phyloP scores from a whole-genome alignment of 257 asterid genomes.

The Fraxinus pennsylvanica region DNA sequence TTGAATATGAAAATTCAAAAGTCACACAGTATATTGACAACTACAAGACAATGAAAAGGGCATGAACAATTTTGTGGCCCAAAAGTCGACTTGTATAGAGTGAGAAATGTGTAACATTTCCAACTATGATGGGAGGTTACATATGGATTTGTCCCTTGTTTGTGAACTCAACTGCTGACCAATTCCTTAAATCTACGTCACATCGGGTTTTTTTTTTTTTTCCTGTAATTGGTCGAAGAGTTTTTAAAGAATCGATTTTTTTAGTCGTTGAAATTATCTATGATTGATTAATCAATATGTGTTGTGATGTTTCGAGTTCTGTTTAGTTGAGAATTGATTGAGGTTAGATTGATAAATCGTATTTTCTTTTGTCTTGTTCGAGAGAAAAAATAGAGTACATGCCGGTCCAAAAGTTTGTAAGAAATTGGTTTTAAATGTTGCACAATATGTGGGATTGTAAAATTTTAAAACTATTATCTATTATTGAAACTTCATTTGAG shows the following conservation, averaged over 20 bases:
- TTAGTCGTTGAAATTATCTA: not conserved
- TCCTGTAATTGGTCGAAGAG: not conserved
- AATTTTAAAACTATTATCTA: too few species aligned
- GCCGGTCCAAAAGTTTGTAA: too few species aligned
- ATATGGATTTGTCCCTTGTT: not conserved
- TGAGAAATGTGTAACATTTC: not conserved
- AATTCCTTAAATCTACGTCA: not conserved
- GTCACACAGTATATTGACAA: not conserved
- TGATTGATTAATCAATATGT: not conserved
- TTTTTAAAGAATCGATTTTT: not conserved
- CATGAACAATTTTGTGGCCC: not conserved
- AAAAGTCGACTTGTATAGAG: too few species aligned
- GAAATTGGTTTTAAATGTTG: too few species aligned
- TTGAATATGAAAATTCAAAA: too few species aligned
- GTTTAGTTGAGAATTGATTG: not conserved
- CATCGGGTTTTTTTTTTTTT: not conserved
- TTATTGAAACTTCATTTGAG: too few species aligned
- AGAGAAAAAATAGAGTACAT: not conserved
- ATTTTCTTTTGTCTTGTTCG: too few species aligned
- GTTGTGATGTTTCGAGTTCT: not conserved
- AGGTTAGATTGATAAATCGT: not conserved
- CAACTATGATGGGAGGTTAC: not conserved
- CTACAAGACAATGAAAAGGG: not conserved
- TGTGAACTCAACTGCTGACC: constrained; percentile 2
- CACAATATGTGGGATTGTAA: too few species aligned